Conservation (phyloP, 2,329 filamentous ascomycete species). For the Parafenestella ontariensis region DNA sequence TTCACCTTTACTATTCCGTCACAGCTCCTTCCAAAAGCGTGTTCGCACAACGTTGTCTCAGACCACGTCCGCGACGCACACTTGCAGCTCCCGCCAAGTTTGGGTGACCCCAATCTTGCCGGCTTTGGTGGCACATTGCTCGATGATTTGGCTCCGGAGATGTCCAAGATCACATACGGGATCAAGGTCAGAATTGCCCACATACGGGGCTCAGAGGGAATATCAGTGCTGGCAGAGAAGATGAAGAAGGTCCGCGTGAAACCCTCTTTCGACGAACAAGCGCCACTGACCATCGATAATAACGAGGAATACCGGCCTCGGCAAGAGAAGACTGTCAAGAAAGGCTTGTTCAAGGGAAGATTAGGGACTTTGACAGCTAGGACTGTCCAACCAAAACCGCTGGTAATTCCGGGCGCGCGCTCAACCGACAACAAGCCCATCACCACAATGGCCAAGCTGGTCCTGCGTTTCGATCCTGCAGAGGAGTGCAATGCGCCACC, state of each 20-base stretch:
- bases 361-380: constrained; percentile 65
- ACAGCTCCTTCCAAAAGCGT: constrained; percentile 65
- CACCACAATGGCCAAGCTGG: constrained; percentile 62
- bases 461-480: constrained; percentile 67
- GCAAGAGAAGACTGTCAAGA: constrained; percentile 66
- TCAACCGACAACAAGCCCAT: constrained; percentile 51
- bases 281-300: constrained; percentile 61
- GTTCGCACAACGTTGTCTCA: constrained; percentile 61
- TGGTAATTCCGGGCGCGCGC: constrained; percentile 57
- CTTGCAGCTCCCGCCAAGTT: constrained; percentile 65
- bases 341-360: constrained; percentile 66
- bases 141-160: constrained; percentile 69
- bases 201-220: constrained; percentile 46
- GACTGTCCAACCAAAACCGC: constrained; percentile 64
- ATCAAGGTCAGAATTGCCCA: constrained; percentile 59
- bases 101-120: constrained; percentile 65
- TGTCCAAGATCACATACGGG: constrained; percentile 66
- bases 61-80: constrained; percentile 63
- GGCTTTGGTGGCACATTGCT: constrained; percentile 58
- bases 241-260: constrained; percentile 66
- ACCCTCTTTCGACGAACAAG: constrained; percentile 65
- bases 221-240: constrained; percentile 57
- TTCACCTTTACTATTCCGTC: constrained; percentile 70
- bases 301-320: constrained; percentile 61
- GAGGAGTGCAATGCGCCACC: constrained; percentile 60